phyloP scores from a whole-genome alignment of 805 yeast species.

The Torulaspora microellipsoides region DNA sequence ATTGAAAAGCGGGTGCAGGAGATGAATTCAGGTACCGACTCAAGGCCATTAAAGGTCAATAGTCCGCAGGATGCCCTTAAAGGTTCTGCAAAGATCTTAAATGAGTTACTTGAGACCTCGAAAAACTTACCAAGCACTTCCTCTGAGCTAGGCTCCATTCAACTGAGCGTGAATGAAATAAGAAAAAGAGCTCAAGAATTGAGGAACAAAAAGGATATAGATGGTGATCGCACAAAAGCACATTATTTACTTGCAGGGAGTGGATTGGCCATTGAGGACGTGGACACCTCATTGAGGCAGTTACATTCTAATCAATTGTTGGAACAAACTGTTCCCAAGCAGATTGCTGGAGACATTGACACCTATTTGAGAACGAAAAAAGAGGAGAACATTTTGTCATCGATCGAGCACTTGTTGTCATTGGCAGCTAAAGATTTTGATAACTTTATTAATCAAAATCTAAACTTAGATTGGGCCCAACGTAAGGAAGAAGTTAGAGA shows the following conservation, averaged over 20 bases:
- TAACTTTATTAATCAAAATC: conserved; percentile 61
- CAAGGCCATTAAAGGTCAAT: conserved; percentile 4
- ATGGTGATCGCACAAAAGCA: conserved; percentile 54
- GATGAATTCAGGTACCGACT: conserved; percentile 7
- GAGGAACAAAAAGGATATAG: conserved; percentile 42
- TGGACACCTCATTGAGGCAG: conserved; percentile 52
- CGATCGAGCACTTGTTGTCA: conserved; percentile 74
- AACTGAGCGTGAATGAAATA: conserved; percentile 75
- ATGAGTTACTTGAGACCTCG: conserved; percentile 74
- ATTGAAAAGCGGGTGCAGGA: background rate
- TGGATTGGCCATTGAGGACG: conserved; percentile 82
- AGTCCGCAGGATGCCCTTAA: conserved; percentile 3
- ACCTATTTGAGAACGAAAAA: conserved; percentile 61
- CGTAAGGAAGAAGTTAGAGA: conserved; percentile 70
- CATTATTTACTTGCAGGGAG: conserved; percentile 88
- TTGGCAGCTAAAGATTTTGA: conserved; percentile 83
- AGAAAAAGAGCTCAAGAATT: conserved; percentile 59
- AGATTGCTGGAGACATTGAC: conserved; percentile 46
- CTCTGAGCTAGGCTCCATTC: conserved; percentile 73
- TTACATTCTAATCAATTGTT: conserved; percentile 41
- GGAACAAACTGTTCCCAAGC: conserved; percentile 20
- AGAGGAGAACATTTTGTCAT: conserved; percentile 74
- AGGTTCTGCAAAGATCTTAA: conserved; percentile 37
- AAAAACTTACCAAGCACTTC: conserved; percentile 61
- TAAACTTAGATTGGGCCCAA: conserved; percentile 79